Evolutionary conservation across 768 basidiomycete species (phyloP).

Genomic region (Boletus pseudopeckii): DNA sequence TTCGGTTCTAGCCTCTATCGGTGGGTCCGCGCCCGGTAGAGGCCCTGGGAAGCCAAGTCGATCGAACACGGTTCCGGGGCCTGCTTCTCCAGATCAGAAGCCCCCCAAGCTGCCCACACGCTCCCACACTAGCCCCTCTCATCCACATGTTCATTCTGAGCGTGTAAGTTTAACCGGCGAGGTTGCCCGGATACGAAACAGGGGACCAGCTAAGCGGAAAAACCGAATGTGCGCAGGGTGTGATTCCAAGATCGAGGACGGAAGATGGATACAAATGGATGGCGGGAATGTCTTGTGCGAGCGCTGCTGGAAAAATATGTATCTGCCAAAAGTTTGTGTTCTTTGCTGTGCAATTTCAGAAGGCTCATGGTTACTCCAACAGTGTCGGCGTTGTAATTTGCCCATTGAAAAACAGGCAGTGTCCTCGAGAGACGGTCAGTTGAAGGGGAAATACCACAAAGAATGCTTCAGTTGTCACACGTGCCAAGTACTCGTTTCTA

Average conservation of each 20-base stretch:
- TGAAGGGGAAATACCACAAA: constrained; percentile 93
- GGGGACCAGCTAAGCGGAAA: constrained; percentile 34
- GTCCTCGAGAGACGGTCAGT: constrained; percentile 86
- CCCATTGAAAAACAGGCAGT: constrained; percentile 92
- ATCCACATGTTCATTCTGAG: constrained; percentile 33
- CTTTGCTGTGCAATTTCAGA: not conserved
- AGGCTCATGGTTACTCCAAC: constrained; percentile 2
- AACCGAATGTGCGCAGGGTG: constrained; percentile 64
- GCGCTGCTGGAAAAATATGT: constrained; percentile 93
- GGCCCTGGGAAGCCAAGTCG: constrained; percentile 34
- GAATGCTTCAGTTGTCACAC: constrained; percentile 86
- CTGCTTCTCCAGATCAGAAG: constrained; percentile 42
- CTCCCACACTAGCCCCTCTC: constrained; percentile 48
- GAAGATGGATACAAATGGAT: constrained; percentile 79
- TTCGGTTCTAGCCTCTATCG: constrained; percentile 31
- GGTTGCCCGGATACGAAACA: constrained; percentile 30
- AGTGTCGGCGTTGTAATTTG: constrained; percentile 85
- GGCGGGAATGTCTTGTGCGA: constrained; percentile 81
- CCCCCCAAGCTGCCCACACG: constrained; percentile 55
- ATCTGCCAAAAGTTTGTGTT: constrained; percentile 75
- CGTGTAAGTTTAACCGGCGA: constrained; percentile 25
- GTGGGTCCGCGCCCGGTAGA: constrained; percentile 18
- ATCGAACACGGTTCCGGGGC: constrained; percentile 52
- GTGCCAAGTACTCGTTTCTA: constrained; percentile 58
- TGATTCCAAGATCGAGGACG: constrained; percentile 65